A percentile compares a stretch with the other conserved stretches of the same genome.
phyloP scores from a whole-genome alignment of 768 basidiomycete species.

The Mycena belliarum region DNA sequence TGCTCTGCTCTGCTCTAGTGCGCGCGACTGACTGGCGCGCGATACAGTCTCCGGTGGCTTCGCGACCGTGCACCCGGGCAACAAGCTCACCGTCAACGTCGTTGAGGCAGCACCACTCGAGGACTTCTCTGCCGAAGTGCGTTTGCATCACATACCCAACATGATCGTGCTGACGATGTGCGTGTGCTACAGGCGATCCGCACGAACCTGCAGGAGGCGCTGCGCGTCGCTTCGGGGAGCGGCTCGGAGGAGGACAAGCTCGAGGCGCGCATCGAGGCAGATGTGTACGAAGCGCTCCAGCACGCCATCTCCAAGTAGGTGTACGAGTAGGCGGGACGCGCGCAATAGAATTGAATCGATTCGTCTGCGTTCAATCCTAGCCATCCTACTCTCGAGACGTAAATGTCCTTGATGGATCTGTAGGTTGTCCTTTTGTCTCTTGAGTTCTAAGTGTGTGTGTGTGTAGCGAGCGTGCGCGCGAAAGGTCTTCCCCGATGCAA shows the following conservation, averaged over 20 bases:
- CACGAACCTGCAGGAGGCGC: conserved; percentile 84
- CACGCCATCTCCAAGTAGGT: conserved; percentile 60
- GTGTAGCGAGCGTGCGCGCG: too few relatives aligned
- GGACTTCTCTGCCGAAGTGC: conserved; percentile 86
- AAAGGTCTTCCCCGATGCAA: too few relatives aligned
- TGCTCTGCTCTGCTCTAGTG: conserved; percentile 12
- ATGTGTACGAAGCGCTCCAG: conserved; percentile 95
- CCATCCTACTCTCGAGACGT: too few relatives aligned
- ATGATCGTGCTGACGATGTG: too few relatives aligned
- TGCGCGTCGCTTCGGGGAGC: conserved; percentile 75
- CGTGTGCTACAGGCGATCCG: conserved; percentile 47
- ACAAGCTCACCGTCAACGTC: conserved; percentile 92
- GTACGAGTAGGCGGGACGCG: too few relatives aligned
- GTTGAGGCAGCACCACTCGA: conserved; percentile 95
- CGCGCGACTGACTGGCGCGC: too few relatives aligned
- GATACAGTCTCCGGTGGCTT: conserved; percentile 91
- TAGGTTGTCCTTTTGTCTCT: too few relatives aligned
- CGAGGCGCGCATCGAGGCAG: conserved; percentile 92
- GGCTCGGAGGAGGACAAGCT: conserved; percentile 93
- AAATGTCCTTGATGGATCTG: too few relatives aligned
- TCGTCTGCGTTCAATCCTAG: too few relatives aligned
- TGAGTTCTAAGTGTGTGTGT: too few relatives aligned
- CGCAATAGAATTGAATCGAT: too few relatives aligned
- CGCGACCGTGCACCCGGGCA: conserved; percentile 97
- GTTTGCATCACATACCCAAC: conserved; percentile 20